A percentile compares a stretch with the other conserved stretches of the same genome.
These are phyloP conservation scores for Penicillium sp. DNA, from an alignment of 2,329 filamentous ascomycete genomes.

Conservation along the genomic window DNA sequence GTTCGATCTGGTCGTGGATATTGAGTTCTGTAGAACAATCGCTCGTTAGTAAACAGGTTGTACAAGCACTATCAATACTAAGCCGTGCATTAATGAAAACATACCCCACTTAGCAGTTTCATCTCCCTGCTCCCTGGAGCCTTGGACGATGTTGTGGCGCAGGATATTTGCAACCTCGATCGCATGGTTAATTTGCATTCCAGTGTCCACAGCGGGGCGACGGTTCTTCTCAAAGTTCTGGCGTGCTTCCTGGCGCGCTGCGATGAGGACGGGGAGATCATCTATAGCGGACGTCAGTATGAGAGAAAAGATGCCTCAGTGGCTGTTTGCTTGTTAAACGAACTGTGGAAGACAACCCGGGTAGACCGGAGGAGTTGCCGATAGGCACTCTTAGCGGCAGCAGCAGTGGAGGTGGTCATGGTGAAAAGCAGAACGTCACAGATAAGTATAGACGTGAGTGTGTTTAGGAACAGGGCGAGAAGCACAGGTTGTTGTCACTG, in stretches of 20 bases:
- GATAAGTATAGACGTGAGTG: neutral
- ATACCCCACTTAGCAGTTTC: constrained; percentile 33
- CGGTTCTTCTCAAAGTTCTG: constrained; percentile 62
- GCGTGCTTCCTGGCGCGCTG: constrained; percentile 65
- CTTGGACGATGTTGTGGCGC: constrained; percentile 80
- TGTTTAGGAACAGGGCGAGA: neutral
- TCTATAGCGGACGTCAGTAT: constrained; percentile 43
- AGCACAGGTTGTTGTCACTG: neutral
- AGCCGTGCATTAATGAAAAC: neutral
- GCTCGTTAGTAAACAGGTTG: constrained; percentile 2
- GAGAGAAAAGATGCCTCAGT: neutral
- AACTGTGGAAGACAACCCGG: constrained; percentile 73
- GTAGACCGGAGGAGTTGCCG: constrained; percentile 71
- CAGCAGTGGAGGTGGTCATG: constrained; percentile 29
- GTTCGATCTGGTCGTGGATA: constrained; percentile 84
- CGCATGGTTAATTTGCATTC: constrained; percentile 64
- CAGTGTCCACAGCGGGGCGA: constrained; percentile 50
- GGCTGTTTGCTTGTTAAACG: constrained; percentile 2
- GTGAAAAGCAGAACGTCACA: neutral
- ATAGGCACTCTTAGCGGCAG: constrained; percentile 66
- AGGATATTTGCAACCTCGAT: constrained; percentile 73
- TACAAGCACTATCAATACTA: too few species aligned
- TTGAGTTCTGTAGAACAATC: constrained; percentile 54
- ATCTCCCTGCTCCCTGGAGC: constrained; percentile 40
- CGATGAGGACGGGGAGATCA: constrained; percentile 59